phyloP scores from a whole-genome alignment of 2,329 filamentous ascomycete species.

The Calcarisporium arbuscula region DNA sequence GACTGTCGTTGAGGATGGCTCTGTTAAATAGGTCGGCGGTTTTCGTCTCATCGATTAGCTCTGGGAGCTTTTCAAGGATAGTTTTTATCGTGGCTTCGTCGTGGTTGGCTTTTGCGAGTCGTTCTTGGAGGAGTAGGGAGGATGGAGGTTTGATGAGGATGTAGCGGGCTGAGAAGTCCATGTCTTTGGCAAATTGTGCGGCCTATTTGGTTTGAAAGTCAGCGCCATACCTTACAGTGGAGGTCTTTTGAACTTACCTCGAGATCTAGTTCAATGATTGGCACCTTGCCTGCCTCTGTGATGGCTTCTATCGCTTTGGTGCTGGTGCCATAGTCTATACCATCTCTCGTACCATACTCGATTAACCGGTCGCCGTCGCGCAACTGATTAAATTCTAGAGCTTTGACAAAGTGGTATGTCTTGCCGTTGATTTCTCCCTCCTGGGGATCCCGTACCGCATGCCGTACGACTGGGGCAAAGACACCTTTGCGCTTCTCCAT shows the following conservation, averaged over 20 bases:
- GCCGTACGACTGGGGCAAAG: slow-evolving; percentile 52
- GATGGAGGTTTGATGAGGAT: slow-evolving; percentile 43
- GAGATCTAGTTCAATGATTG: slow-evolving; percentile 46
- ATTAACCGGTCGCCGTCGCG: slow-evolving; percentile 54
- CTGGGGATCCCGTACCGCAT: slow-evolving; percentile 45
- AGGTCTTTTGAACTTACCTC: slow-evolving; percentile 35
- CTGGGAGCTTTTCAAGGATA: slow-evolving; percentile 14
- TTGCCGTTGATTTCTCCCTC: slow-evolving; percentile 47
- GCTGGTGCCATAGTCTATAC: slow-evolving; percentile 50
- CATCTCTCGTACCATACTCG: slow-evolving; percentile 46
- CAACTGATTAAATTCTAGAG: slow-evolving; percentile 49
- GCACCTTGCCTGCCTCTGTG: slow-evolving; percentile 51
- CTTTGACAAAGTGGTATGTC: slow-evolving; percentile 50
- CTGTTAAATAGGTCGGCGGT: slow-evolving; percentile 20
- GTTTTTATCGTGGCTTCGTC: slow-evolving; percentile 16
- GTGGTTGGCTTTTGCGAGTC: slow-evolving; percentile 19
- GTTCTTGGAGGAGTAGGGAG: slow-evolving; percentile 18
- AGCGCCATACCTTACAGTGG: background rate
- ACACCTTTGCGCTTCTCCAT: slow-evolving; percentile 57
- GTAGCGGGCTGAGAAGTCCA: slow-evolving; percentile 48
- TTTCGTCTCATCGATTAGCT: slow-evolving; percentile 20
- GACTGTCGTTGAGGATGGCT: slow-evolving; percentile 19
- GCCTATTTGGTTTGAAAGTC: slow-evolving; percentile 29
- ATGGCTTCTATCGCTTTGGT: slow-evolving; percentile 46
- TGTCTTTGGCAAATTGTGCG: slow-evolving; percentile 50